Percentiles rank a stretch among this genome's conserved stretches.
These are phyloP conservation scores for Blastocystis sp. DNA, from an alignment of 352 stramenopile genomes.

Conservation along the genomic window DNA sequence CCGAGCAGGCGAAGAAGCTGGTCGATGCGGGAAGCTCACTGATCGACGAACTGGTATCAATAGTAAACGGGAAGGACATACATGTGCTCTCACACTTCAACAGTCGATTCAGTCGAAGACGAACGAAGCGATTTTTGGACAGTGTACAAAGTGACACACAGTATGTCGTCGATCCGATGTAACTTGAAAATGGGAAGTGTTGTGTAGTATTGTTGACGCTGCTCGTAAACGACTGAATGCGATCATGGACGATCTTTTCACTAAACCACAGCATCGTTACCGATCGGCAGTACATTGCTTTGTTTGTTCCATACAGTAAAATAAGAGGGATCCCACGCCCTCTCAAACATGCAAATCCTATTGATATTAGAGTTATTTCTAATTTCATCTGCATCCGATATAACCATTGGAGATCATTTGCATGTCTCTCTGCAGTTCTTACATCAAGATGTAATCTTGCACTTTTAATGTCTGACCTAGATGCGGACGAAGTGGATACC, in stretches of 20 bases:
- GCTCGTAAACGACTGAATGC: neutral
- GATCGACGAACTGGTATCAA: neutral
- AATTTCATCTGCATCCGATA: neutral
- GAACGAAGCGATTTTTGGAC: neutral
- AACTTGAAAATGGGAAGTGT: neutral
- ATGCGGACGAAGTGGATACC: neutral
- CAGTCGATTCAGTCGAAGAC: slow-evolving; percentile 4
- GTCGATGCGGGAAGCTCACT: neutral
- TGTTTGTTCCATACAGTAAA: neutral
- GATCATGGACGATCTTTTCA: neutral
- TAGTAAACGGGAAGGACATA: neutral
- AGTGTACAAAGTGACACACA: neutral
- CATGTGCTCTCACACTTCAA: neutral
- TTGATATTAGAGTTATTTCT: too few relatives aligned
- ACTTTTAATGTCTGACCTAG: neutral
- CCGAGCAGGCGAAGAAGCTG: neutral
- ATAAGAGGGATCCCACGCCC: too few relatives aligned
- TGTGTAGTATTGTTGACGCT: neutral
- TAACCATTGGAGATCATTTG: neutral
- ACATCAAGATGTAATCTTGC: neutral
- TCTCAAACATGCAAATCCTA: too few relatives aligned
- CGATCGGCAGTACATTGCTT: neutral
- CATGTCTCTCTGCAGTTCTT: slow-evolving; percentile 46
- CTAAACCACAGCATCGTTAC: neutral
- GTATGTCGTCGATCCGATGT: neutral